A percentile compares a stretch with the other conserved stretches of the same genome.
Evolutionary conservation across 1,284 basidiomycete species (phyloP).

Genomic region (Cryptococcus wingfieldii): DNA sequence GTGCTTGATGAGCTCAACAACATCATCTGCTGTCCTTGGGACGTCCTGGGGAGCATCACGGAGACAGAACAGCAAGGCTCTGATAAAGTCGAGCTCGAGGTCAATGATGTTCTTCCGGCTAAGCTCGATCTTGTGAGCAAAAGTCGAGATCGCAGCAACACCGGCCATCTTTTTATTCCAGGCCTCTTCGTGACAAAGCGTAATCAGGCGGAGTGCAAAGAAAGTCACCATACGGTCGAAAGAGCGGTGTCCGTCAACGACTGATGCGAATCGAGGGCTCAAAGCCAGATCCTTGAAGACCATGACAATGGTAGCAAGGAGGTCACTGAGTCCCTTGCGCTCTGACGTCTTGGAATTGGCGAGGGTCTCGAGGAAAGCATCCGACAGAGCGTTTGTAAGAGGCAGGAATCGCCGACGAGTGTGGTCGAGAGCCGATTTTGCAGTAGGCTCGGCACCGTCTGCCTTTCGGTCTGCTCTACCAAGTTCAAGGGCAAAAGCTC

Average conservation of each 20-base stretch:
- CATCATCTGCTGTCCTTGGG: conserved; percentile 73
- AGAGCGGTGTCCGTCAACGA: conserved; percentile 56
- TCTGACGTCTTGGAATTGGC: conserved; percentile 62
- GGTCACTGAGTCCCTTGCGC: conserved; percentile 57
- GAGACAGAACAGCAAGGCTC: conserved; percentile 85
- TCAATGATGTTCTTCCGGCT: conserved; percentile 79
- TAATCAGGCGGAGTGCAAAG: conserved; percentile 71
- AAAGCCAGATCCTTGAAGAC: conserved; percentile 61
- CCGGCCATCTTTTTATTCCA: conserved; percentile 86
- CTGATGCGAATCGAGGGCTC: conserved; percentile 44
- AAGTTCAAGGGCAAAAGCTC: conserved; percentile 40
- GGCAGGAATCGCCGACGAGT: conserved; percentile 35
- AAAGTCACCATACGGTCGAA: conserved; percentile 61
- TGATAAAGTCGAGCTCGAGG: conserved; percentile 83
- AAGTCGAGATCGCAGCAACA: conserved; percentile 73
- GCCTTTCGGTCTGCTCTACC: conserved; percentile 20
- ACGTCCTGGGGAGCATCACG: conserved; percentile 94
- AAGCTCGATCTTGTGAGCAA: conserved; percentile 67
- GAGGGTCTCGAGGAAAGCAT: conserved; percentile 72
- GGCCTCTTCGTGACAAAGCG: conserved; percentile 80
- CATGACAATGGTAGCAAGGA: conserved; percentile 62
- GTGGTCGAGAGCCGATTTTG: conserved; percentile 24
- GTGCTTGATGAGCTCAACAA: conserved; percentile 71
- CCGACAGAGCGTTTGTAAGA: conserved; percentile 51
- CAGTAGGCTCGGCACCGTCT: conserved; percentile 12